Evolutionary conservation across 164 flowering plant genomes (phyloP).

Genomic region (Umbilicus rupestris): DNA sequence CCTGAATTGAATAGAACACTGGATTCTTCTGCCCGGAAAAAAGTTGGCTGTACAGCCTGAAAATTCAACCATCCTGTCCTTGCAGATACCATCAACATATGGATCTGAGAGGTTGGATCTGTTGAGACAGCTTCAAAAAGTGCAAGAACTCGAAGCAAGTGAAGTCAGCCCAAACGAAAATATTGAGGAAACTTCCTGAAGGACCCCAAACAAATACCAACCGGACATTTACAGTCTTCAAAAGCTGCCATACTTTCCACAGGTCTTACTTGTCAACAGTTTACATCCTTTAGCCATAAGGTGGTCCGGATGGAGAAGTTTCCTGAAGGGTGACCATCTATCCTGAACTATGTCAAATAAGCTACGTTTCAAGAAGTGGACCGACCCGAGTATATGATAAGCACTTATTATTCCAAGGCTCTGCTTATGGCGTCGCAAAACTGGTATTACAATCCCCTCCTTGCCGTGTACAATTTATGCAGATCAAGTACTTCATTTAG

Average conservation of each 20-base stretch:
- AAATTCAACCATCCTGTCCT: slow-evolving; percentile 4
- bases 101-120: slow-evolving; percentile 85
- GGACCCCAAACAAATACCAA: slow-evolving; percentile 4
- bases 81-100: slow-evolving; percentile 82
- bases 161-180: slow-evolving; percentile 39
- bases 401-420: no score
- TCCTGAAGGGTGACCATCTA: slow-evolving; percentile 65
- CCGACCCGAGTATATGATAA: no score
- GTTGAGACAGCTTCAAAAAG: slow-evolving; percentile 87
- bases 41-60: no score
- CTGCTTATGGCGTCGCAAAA: slow-evolving; percentile 30
- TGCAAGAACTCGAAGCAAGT: slow-evolving; percentile 62
- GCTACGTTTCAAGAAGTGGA: slow-evolving; percentile 50
- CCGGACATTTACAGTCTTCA: slow-evolving; percentile 15
- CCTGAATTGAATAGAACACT: background rate
- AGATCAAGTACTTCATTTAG: slow-evolving; percentile 39
- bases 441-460: slow-evolving; percentile 36
- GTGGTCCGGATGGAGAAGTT: slow-evolving; percentile 41
- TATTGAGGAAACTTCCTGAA: slow-evolving; percentile 27
- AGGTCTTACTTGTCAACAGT: background rate
- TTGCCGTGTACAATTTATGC: slow-evolving; percentile 54
- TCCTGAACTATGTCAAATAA: slow-evolving; percentile 50
- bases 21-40: background rate
- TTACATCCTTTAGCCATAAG: slow-evolving; percentile 25
- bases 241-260: background rate